Evolutionary conservation across 768 basidiomycete species (phyloP).

Genomic region (Auricularia auricula-judae): DNA sequence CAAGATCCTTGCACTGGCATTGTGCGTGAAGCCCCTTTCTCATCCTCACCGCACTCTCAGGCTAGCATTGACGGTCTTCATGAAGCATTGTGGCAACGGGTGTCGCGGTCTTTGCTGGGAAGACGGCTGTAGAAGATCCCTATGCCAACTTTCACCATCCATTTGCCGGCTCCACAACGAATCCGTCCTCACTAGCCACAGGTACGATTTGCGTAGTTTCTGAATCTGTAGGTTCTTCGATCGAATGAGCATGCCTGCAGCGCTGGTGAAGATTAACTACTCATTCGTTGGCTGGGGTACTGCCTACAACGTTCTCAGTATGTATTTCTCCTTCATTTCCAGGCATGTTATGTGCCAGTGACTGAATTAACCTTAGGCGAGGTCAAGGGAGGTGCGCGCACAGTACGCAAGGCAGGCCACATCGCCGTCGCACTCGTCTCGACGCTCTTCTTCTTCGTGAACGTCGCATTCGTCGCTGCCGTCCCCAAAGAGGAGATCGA

Average conservation of each 20-base stretch:
- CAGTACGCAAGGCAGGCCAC: conserved; percentile 33
- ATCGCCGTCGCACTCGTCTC: conserved; percentile 34
- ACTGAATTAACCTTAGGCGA: background rate
- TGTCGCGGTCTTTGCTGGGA: conserved; percentile 15
- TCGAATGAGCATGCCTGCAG: background rate
- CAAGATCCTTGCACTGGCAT: conserved; percentile 15
- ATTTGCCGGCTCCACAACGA: conserved; percentile 18
- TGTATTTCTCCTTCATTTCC: conserved; percentile 1
- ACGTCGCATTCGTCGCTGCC: conserved; percentile 27
- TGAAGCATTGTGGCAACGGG: conserved; percentile 17
- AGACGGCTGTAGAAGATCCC: conserved; percentile 18
- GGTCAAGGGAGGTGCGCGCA: conserved; percentile 17
- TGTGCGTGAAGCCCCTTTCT: conserved; percentile 6
- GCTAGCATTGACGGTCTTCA: background rate
- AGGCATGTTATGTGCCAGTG: background rate
- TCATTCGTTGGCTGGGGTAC: conserved; percentile 26
- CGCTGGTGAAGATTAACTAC: conserved; percentile 20
- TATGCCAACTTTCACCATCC: conserved; percentile 19
- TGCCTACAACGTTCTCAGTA: conserved; percentile 36
- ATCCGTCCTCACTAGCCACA: conserved; percentile 12
- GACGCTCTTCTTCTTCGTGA: conserved; percentile 36
- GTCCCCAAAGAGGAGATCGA: conserved; percentile 35
- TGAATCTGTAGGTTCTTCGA: background rate
- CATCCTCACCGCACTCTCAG: background rate
- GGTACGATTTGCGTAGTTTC: background rate